These are phyloP conservation scores for Fusarium sulawesiense DNA, from an alignment of 2,329 filamentous ascomycete genomes.

Conservation along the genomic window DNA sequence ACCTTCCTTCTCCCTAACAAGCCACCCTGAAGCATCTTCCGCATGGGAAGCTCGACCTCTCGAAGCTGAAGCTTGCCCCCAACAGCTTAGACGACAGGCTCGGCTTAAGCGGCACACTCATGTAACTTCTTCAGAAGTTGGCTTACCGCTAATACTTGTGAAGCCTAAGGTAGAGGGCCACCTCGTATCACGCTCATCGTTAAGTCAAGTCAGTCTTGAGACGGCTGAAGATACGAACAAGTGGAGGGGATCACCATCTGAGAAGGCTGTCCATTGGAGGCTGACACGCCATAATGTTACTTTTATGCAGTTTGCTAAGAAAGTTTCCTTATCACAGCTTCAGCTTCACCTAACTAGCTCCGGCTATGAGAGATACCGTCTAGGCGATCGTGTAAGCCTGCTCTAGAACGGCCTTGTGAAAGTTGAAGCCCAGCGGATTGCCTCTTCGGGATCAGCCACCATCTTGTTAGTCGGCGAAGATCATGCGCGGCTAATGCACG, in stretches of 20 bases:
- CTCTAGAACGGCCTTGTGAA: conserved; percentile 6
- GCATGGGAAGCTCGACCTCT: not conserved
- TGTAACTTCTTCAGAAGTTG: not conserved
- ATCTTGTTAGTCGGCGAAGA: not conserved
- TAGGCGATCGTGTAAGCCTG: conserved; percentile 12
- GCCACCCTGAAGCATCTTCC: not conserved
- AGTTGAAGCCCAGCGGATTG: conserved; percentile 6
- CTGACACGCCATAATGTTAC: conserved; percentile 2
- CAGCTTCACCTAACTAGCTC: not conserved
- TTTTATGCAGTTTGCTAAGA: not conserved
- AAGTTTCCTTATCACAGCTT: conserved; percentile 21
- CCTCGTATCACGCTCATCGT: conserved; percentile 15
- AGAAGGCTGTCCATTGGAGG: conserved; percentile 26
- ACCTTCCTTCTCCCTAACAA: not conserved
- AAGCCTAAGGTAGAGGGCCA: conserved; percentile 2
- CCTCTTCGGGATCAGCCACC: conserved; percentile 15
- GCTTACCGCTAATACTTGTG: not conserved
- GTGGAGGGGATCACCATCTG: conserved; percentile 8
- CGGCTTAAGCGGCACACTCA: conserved; percentile 11
- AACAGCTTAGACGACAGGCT: conserved; percentile 5
- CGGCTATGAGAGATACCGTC: not conserved
- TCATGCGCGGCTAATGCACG: conserved; percentile 23
- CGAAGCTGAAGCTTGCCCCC: not conserved
- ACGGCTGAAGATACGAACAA: not conserved
- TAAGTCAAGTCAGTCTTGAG: conserved; percentile 2